Conservation (phyloP, 768 basidiomycete species). For the Phaeotremella fagi region DNA sequence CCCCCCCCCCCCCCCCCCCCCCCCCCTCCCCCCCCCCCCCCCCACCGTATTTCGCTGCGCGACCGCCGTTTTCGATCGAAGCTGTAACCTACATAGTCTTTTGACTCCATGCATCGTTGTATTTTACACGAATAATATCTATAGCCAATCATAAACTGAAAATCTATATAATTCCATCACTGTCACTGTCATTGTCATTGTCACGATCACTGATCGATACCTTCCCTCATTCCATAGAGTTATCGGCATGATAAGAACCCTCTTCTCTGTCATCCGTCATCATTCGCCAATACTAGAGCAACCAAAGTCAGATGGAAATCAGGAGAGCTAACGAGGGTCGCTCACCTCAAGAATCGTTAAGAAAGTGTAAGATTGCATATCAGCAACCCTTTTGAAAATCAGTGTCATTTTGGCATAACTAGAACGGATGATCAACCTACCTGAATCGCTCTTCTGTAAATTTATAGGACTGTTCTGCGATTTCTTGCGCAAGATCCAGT, state of each 20-base stretch:
- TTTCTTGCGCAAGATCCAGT: conserved; percentile 35
- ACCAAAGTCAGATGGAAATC: not conserved
- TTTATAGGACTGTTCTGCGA: conserved; percentile 27
- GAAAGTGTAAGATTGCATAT: conserved; percentile 43
- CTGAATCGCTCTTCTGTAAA: conserved; percentile 37
- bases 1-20: too few relatives aligned
- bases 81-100: too few relatives aligned
- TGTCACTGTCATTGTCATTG: too few relatives aligned
- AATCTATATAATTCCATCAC: too few relatives aligned
- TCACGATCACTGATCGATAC: not conserved
- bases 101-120: too few relatives aligned
- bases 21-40: too few relatives aligned
- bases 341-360: conserved; percentile 39
- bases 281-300: conserved; percentile 29
- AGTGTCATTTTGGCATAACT: not conserved
- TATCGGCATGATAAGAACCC: conserved; percentile 9
- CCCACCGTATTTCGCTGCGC: too few relatives aligned
- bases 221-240: not conserved
- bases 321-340: not conserved
- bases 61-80: too few relatives aligned
- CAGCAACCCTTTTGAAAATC: conserved; percentile 17
- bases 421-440: conserved; percentile 12
- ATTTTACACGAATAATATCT: too few relatives aligned
- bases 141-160: too few relatives aligned
- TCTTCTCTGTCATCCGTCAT: conserved; percentile 26